A percentile compares a stretch with the other conserved stretches of the same genome.
These are phyloP conservation scores for Phytophthora rubi DNA, from an alignment of 352 stramenopile genomes.

Conservation along the genomic window DNA sequence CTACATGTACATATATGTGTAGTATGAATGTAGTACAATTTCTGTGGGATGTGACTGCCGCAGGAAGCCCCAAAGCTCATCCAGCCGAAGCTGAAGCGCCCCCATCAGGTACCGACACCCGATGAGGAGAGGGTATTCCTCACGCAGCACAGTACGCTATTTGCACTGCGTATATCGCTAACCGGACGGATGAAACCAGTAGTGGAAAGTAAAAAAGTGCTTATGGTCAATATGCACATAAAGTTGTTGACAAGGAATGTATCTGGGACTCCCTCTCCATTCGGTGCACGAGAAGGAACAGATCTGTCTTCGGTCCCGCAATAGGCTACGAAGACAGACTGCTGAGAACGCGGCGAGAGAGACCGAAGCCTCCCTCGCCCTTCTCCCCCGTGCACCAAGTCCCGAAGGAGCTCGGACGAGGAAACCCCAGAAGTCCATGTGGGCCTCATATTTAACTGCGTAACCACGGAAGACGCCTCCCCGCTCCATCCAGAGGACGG, in stretches of 20 bases:
- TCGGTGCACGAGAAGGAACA: constrained; percentile 55
- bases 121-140: constrained; percentile 34
- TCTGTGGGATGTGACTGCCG: constrained; percentile 48
- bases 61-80: constrained; percentile 25
- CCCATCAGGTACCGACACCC: constrained; percentile 27
- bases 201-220: constrained; percentile 84
- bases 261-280: constrained; percentile 42
- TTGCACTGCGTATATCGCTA: constrained; percentile 87
- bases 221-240: neutral
- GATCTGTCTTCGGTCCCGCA: constrained; percentile 41
- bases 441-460: constrained; percentile 82
- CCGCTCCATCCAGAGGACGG: constrained; percentile 31
- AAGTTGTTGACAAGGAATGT: constrained; percentile 31
- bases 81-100: constrained; percentile 16
- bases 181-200: constrained; percentile 46
- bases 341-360: constrained; percentile 39
- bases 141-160: constrained; percentile 55
- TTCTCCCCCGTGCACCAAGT: constrained; percentile 46
- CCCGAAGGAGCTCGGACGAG: constrained; percentile 38
- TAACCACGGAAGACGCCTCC: constrained; percentile 40
- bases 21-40: neutral
- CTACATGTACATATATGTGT: too few relatives aligned
- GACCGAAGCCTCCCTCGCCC: constrained; percentile 11
- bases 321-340: constrained; percentile 49
- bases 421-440: constrained; percentile 51